Evolutionary conservation across 1,284 basidiomycete genomes (phyloP), one percentile per base, ranked within the genome.

Genomic region (Moesziomyces sp.): DNA sequence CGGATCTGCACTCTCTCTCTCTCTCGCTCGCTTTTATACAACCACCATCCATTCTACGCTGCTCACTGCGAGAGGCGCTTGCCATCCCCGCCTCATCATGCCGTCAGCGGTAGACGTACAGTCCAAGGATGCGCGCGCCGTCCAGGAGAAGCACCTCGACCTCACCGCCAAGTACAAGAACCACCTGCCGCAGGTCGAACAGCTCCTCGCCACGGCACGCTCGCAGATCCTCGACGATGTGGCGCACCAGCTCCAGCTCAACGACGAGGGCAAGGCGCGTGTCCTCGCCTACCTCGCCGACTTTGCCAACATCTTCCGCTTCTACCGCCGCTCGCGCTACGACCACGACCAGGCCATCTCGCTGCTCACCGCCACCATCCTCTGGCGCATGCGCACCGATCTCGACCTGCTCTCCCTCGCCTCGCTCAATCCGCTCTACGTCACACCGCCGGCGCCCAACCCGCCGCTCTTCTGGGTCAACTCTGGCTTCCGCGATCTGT

Each of bases 401-500:
- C 42, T 83, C 24, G 77, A 81, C 49, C 46, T 75, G 7, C 40
- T 82, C 21, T 66, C 65, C 3, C 45, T 78, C 28, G 58, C 61
- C 11, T 67, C 72, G 33, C 49, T 83, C 19, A 75, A 82, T 53
- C 79, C 79, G 42, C 69, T 83, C 46, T 83, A 82, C 51, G 65
- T 75, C 24, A 58, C 63, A 13, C 78, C 79, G 1, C 74, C 74
- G 0, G 30, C 62, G 7, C 63, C 59, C 18, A 66, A 69, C 13
- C 77, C 74, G 28, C 83, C 83, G 14, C 70, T 84, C 14, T 80
- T 84, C 42, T 84, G 79, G 78, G 61, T 80, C 48, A 79, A 83
- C 49, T 68, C 71, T 26, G 28, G 60, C n/a, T 76, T 83, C 38
- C 66, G 52, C 13, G 83, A 84, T 52, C 49, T 68, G 14, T 79